phyloP scores from a whole-genome alignment of 148 eudicot species.

The Chenopodium album region DNA sequence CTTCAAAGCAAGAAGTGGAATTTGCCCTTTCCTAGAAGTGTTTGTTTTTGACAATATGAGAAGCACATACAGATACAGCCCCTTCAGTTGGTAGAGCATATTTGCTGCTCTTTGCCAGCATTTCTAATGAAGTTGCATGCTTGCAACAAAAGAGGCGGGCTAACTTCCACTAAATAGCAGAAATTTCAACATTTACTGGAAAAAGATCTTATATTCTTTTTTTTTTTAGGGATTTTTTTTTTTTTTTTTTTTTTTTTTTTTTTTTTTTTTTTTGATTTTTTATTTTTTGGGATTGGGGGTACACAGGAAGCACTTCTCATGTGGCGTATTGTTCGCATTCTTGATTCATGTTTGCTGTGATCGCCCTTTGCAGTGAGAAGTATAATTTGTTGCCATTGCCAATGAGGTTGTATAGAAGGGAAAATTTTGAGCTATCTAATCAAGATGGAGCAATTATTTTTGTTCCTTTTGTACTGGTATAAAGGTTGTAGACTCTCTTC shows the following conservation, averaged over 20 bases:
- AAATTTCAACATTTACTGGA: not conserved
- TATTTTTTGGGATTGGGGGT: too few relatives aligned
- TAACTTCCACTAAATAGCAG: not conserved
- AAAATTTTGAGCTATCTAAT: not conserved
- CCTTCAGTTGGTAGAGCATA: not conserved
- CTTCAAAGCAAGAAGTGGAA: slow-evolving; percentile 11
- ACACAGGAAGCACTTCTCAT: not conserved
- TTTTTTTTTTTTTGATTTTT: too few relatives aligned
- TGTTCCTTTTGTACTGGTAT: not conserved
- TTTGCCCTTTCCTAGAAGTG: slow-evolving; percentile 6
- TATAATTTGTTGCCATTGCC: slow-evolving; percentile 1
- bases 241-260: not conserved
- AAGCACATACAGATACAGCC: not conserved
- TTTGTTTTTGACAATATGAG: not conserved
- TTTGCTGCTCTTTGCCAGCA: not conserved
- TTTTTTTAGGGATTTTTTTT: too few relatives aligned
- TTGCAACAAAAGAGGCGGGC: not conserved
- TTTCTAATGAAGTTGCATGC: slow-evolving; percentile 7
- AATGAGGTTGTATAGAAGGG: slow-evolving; percentile 15
- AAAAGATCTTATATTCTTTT: not conserved
- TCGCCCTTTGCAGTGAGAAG: not conserved
- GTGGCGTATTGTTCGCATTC: not conserved
- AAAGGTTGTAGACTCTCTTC: too few relatives aligned
- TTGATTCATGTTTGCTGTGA: not conserved
- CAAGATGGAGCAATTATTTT: not conserved